These are phyloP conservation scores for Maudiozyma saulgeensis DNA, from an alignment of 805 yeast genomes.

Conservation along the genomic window DNA sequence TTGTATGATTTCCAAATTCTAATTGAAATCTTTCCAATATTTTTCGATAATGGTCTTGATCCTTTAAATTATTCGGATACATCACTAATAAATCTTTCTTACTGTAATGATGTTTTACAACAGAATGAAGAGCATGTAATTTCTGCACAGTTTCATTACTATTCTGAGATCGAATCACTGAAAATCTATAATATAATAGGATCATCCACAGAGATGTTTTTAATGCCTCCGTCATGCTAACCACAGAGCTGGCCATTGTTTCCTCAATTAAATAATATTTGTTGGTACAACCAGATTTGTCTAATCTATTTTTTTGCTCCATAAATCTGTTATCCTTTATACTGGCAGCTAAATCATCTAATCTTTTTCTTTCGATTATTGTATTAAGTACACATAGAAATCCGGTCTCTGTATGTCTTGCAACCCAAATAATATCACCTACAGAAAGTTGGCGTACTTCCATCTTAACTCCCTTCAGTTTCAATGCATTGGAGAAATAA, in stretches of 20 bases:
- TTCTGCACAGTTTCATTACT: slow-evolving; percentile 61
- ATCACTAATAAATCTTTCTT: slow-evolving; percentile 38
- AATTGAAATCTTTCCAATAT: slow-evolving; percentile 35
- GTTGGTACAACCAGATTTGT: slow-evolving; percentile 55
- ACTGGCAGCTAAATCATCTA: slow-evolving; percentile 76
- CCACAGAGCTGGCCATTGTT: slow-evolving; percentile 35
- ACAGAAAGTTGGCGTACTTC: slow-evolving; percentile 55
- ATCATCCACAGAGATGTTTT: slow-evolving; percentile 69
- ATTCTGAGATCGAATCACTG: slow-evolving; percentile 55
- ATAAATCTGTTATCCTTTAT: slow-evolving; percentile 80
- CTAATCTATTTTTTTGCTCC: slow-evolving; percentile 77
- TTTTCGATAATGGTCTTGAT: slow-evolving; percentile 41
- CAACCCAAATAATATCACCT: slow-evolving; percentile 90
- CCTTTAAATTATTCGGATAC: slow-evolving; percentile 40
- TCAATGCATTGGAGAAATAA: slow-evolving; percentile 52
- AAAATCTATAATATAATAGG: slow-evolving; percentile 55
- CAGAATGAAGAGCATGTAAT: slow-evolving; percentile 35
- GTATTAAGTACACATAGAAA: slow-evolving; percentile 65
- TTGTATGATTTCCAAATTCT: slow-evolving; percentile 29
- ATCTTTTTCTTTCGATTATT: slow-evolving; percentile 82
- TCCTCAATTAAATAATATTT: slow-evolving; percentile 79
- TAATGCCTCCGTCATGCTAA: slow-evolving; percentile 50
- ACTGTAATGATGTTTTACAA: slow-evolving; percentile 39
- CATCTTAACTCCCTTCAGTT: slow-evolving; percentile 38
- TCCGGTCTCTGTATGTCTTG: slow-evolving; percentile 47